Base-by-base conservation (phyloP, 2,329 filamentous ascomycete genomes). In the Zymoseptoria tritici region DNA sequence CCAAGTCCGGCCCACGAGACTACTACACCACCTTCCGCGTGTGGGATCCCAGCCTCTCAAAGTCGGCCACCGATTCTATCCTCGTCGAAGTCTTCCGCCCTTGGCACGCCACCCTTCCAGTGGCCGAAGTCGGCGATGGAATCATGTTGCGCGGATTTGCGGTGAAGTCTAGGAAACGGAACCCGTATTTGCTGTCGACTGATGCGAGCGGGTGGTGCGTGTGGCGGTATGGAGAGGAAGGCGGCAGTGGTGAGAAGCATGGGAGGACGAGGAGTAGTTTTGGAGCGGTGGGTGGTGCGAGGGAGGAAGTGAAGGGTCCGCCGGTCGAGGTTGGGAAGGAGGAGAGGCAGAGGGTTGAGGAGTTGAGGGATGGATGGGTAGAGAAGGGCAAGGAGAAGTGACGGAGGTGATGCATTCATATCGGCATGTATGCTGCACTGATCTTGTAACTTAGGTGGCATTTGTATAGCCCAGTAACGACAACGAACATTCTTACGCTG, bases 171-270 rank as follows among this genome's bases (percentile, higher is more conserved):
- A 61, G 71, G 16, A 76, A 77, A 54, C 65, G 70, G 9, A 58
- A 66, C 70, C n/a, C 70, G 54, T 67, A 69, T 64, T 16, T 81
- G 8, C 56, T 76, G 8, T 79, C 76, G 36, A 71, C 67, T 1
- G 77, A 78, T 5, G 72, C 75, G 54, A 78, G 76, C 57, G 72
- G 71, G 2, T 81, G 79, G 79, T 79, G 76, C 59, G 78, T 80
- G 2, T 81, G 78, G 77, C 68, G 75, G 3, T 64, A 64, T 24
- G 57, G 54, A 16, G 63, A 70, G 60, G 69, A 62, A 4, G 67
- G 29, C 4, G 36, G 57, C 3, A 52, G 22, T 9, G 59, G 59
- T 24, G 62, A 60, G 54, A 71, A 69, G 46, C 73, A 72, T 42
- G 51, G 70, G 20, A 62, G 64, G 60, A 54, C 56, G n/a, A 52